A percentile compares a stretch with the other conserved stretches of the same genome.
These are phyloP conservation scores for Vigna nakashimae DNA, from an alignment of 306 rosid genomes.

Conservation along the genomic window DNA sequence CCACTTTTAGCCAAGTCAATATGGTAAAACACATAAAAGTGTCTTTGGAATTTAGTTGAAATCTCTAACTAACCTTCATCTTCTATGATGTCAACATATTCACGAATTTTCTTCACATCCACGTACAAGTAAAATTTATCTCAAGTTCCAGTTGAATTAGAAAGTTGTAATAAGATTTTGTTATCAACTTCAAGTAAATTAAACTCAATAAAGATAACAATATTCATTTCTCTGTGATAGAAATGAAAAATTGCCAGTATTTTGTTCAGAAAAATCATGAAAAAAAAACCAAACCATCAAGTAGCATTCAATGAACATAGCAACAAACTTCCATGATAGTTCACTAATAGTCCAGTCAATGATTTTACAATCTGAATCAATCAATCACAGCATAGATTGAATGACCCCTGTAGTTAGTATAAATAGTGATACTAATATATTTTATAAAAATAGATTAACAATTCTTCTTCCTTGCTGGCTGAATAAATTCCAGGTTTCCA, in stretches of 20 bases:
- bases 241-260: constrained; percentile 3
- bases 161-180: too few relatives aligned
- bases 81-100: too few relatives aligned
- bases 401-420: constrained; percentile 62
- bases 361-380: constrained; percentile 64
- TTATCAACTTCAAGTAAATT: too few relatives aligned
- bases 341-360: constrained; percentile 50
- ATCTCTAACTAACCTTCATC: too few relatives aligned
- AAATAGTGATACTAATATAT: constrained; percentile 47
- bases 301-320: constrained; percentile 45
- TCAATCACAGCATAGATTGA: constrained; percentile 63
- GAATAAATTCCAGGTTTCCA: constrained; percentile 60
- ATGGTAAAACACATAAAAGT: not conserved
- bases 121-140: too few relatives aligned
- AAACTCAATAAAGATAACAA: not conserved
- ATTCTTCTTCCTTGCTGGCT: constrained; percentile 59
- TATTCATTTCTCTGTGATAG: not conserved
- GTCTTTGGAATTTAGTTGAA: too few relatives aligned
- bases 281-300: constrained; percentile 34
- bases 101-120: too few relatives aligned
- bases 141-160: too few relatives aligned
- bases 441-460: constrained; percentile 56
- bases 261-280: constrained; percentile 31
- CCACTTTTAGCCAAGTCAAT: constrained; percentile 2
- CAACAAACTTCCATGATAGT: constrained; percentile 47